Conservation (phyloP, 2,329 filamentous ascomycete genomes). For the Colletotrichum liaoningense region DNA sequence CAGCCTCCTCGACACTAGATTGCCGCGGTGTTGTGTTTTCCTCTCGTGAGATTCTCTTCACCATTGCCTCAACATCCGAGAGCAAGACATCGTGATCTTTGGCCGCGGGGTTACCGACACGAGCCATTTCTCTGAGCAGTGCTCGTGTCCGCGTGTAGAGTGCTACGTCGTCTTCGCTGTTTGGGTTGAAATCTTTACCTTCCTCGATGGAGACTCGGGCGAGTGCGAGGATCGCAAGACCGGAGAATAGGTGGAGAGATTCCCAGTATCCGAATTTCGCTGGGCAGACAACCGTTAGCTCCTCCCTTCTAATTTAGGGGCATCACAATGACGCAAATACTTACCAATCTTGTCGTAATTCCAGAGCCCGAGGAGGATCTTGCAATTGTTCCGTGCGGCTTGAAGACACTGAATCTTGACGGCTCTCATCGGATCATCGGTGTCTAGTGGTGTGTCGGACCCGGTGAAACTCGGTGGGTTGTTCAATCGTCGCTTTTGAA, state of each 20-base stretch:
- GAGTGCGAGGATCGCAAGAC: conserved; percentile 37
- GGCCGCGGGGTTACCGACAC: conserved; percentile 29
- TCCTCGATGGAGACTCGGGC: conserved; percentile 9
- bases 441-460: not conserved
- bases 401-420: conserved; percentile 30
- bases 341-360: conserved; percentile 31
- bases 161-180: not conserved
- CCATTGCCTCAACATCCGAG: conserved; percentile 34
- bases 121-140: conserved; percentile 33
- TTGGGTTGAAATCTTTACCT: not conserved
- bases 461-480: not conserved
- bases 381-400: conserved; percentile 31
- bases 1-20: not conserved
- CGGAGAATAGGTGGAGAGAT: conserved; percentile 41
- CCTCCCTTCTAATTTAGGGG: not conserved
- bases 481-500: not conserved
- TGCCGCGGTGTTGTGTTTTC: not conserved
- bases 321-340: not conserved
- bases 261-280: conserved; percentile 42
- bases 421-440: not conserved
- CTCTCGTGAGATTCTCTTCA: not conserved
- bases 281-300: not conserved
- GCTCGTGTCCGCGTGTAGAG: conserved; percentile 27
- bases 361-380: conserved; percentile 31
- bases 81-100: conserved; percentile 35